phyloP scores from a whole-genome alignment of 257 asterid genomes.

The Gardenia jasminoides region DNA sequence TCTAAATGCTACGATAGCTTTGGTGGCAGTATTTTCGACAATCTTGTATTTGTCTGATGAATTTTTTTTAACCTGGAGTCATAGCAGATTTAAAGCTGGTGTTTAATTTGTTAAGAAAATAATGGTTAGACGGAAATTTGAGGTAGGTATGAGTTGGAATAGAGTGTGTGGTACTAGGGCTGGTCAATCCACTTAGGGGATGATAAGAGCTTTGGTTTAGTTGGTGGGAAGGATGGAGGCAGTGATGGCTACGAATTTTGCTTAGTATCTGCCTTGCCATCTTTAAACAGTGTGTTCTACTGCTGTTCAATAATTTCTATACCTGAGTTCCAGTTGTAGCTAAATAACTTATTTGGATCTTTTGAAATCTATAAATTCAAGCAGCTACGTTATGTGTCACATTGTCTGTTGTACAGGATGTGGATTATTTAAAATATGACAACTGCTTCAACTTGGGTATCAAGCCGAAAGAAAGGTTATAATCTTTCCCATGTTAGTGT shows the following conservation, averaged over 20 bases:
- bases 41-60: background rate
- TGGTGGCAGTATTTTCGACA: background rate
- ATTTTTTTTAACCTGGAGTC: background rate
- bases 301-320: background rate
- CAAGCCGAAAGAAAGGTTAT: slow-evolving; percentile 72
- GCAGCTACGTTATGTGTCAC: slow-evolving; percentile 18
- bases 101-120: background rate
- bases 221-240: background rate
- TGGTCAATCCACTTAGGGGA: background rate
- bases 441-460: slow-evolving; percentile 94
- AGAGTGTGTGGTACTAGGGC: background rate
- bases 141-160: background rate
- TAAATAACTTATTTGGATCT: background rate
- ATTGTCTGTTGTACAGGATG: slow-evolving; percentile 47
- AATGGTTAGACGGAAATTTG: background rate
- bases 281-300: background rate
- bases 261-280: background rate
- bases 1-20: background rate
- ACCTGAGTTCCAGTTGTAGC: background rate
- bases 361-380: background rate
- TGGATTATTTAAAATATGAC: slow-evolving; percentile 96
- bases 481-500: background rate
- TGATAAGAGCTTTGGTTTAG: background rate
- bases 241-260: background rate
- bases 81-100: too few species aligned